phyloP scores from a whole-genome alignment of 2,329 filamentous ascomycete genomes.

The Aspergillus flavus region DNA sequence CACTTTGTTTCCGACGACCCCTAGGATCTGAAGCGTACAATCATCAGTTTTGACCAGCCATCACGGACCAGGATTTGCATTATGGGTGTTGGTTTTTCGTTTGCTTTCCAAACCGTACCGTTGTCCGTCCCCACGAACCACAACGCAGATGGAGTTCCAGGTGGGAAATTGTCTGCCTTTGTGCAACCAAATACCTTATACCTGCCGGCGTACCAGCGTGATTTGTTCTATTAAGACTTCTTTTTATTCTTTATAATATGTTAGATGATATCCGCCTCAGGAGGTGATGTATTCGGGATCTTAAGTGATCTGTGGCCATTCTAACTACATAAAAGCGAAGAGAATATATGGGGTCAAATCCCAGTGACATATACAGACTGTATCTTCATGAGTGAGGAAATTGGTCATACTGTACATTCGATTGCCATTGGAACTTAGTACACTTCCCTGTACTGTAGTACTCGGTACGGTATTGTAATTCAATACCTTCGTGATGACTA shows the following conservation, averaged over 20 bases:
- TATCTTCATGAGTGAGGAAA: background rate
- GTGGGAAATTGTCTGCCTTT: slow-evolving; percentile 8
- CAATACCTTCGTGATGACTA: background rate
- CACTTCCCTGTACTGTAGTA: no score
- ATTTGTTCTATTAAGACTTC: background rate
- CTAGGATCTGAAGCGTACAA: slow-evolving; percentile 1
- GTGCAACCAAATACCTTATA: slow-evolving; percentile 8
- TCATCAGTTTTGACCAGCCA: slow-evolving; percentile 9
- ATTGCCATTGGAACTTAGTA: no score
- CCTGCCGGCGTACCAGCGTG: slow-evolving; percentile 17
- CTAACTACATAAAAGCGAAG: background rate
- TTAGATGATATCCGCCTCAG: slow-evolving; percentile 22
- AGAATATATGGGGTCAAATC: background rate
- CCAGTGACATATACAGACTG: background rate
- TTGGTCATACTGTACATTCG: no score
- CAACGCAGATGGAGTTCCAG: slow-evolving; percentile 20
- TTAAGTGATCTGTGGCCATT: slow-evolving; percentile 5
- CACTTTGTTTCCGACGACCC: background rate
- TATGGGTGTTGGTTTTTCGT: slow-evolving; percentile 22
- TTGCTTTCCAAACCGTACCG: slow-evolving; percentile 11
- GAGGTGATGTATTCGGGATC: slow-evolving; percentile 20
- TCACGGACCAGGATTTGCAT: slow-evolving; percentile 22
- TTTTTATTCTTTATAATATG: slow-evolving; percentile 8
- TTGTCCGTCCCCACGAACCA: slow-evolving; percentile 12
- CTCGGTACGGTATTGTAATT: no score